A percentile compares a stretch with the other conserved stretches of the same genome.
phyloP scores from a whole-genome alignment of 2,329 filamentous ascomycete species.

The Diaporthe aspalathi region DNA sequence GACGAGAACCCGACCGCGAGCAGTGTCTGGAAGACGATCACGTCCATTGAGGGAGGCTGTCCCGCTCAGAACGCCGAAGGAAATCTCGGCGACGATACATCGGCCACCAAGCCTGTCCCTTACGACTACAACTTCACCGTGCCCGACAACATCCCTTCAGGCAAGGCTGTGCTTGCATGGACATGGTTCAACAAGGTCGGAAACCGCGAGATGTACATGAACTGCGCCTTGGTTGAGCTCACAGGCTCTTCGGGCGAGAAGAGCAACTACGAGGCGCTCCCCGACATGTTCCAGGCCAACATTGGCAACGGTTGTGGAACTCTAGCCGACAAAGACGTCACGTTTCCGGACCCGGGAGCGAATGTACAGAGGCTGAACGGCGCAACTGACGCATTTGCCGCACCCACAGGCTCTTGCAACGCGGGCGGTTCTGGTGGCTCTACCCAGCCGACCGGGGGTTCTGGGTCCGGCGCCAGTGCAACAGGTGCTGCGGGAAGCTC shows the following conservation, averaged over 20 bases:
- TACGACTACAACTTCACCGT: constrained; percentile 77
- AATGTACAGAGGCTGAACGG: constrained; percentile 63
- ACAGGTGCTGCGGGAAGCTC: constrained; percentile 41
- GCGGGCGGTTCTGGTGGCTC: constrained; percentile 20
- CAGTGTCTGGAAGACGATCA: constrained; percentile 87
- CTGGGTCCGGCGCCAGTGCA: constrained; percentile 40
- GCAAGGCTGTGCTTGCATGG: constrained; percentile 87
- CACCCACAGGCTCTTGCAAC: too few species aligned
- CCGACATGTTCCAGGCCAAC: constrained; percentile 82
- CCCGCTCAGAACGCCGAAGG: constrained; percentile 69
- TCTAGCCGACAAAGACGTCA: constrained; percentile 64
- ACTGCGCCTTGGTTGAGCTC: constrained; percentile 83
- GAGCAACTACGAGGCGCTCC: constrained; percentile 70
- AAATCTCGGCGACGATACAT: constrained; percentile 64
- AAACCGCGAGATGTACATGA: constrained; percentile 98
- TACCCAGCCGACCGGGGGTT: constrained; percentile 32
- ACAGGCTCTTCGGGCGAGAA: constrained; percentile 62
- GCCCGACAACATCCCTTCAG: constrained; percentile 76
- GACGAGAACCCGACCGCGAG: constrained; percentile 75
- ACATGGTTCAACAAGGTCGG: constrained; percentile 95
- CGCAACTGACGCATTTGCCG: constrained; percentile 49
- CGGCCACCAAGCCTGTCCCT: constrained; percentile 56
- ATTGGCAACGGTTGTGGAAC: constrained; percentile 68
- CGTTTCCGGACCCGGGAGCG: constrained; percentile 76
- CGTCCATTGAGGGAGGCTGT: constrained; percentile 88